Percentiles rank a stretch among this genome's conserved stretches.
phyloP scores from a whole-genome alignment of 768 basidiomycete genomes.

The Russula lepida region DNA sequence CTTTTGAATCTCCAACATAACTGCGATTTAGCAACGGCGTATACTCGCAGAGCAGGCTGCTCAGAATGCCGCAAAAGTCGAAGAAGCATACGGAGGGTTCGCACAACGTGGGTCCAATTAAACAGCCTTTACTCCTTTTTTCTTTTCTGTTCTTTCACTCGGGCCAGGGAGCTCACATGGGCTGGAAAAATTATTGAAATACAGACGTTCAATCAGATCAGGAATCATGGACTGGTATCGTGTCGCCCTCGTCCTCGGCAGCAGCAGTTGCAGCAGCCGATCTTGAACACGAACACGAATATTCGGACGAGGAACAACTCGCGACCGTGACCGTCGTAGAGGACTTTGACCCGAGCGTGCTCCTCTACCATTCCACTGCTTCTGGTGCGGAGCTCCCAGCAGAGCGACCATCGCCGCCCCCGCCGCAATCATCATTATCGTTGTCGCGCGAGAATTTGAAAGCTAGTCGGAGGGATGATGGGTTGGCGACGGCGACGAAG shows the following conservation, averaged over 20 bases:
- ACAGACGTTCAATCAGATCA: constrained; percentile 32
- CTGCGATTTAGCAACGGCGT: constrained; percentile 55
- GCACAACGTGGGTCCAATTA: constrained; percentile 3
- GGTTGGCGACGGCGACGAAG: constrained; percentile 21
- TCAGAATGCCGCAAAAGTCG: constrained; percentile 70
- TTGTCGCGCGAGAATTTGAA: neutral
- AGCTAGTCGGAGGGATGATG: constrained; percentile 6
- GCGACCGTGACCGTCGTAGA: constrained; percentile 90
- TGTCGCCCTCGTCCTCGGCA: constrained; percentile 23
- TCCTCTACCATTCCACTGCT: constrained; percentile 33
- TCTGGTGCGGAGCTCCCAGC: neutral
- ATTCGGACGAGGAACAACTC: constrained; percentile 70
- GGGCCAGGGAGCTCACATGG: neutral
- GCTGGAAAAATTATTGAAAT: neutral
- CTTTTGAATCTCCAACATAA: neutral
- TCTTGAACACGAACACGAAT: constrained; percentile 35
- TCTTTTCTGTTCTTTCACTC: neutral
- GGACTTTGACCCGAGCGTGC: constrained; percentile 71
- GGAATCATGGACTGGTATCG: constrained; percentile 39
- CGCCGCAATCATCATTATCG: constrained; percentile 26
- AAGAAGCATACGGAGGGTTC: constrained; percentile 54
- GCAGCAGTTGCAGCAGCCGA: constrained; percentile 24
- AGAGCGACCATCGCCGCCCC: neutral
- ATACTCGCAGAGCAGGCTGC: constrained; percentile 68
- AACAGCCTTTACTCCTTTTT: neutral